Percentiles rank a stretch among this genome's conserved stretches.
phyloP scores from a whole-genome alignment of 495 filamentous ascomycete species.

The Xylaria curta region DNA sequence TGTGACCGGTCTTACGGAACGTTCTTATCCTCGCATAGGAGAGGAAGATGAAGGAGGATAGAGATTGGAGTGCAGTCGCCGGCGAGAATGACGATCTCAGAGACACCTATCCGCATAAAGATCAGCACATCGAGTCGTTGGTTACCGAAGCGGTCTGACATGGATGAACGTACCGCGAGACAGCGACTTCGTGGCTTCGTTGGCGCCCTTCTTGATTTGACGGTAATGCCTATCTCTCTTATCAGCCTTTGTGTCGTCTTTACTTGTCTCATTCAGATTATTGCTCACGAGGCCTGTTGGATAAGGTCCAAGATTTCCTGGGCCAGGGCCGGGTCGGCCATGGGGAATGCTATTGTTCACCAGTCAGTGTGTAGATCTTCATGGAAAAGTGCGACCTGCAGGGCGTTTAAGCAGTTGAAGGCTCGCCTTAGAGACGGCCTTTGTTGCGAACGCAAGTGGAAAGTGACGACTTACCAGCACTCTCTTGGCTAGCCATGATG shows the following conservation, averaged over 20 bases:
- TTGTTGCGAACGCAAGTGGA: background rate
- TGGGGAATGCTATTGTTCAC: conserved; percentile 74
- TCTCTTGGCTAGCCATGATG: conserved; percentile 60
- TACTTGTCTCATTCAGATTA: background rate
- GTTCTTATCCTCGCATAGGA: conserved; percentile 85
- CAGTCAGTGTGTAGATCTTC: background rate
- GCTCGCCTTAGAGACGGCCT: background rate
- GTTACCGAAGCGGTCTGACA: background rate
- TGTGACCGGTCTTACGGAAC: conserved; percentile 72
- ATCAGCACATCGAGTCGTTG: background rate
- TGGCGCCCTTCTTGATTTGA: conserved; percentile 87
- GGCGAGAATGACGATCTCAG: conserved; percentile 86
- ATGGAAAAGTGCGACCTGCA: background rate
- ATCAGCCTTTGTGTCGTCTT: conserved; percentile 23
- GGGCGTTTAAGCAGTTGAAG: background rate
- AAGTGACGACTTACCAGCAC: conserved; percentile 43
- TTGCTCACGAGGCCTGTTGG: conserved; percentile 72
- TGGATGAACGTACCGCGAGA: conserved; percentile 21
- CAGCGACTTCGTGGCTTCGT: conserved; percentile 53
- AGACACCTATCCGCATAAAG: conserved; percentile 62
- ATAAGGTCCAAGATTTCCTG: conserved; percentile 86
- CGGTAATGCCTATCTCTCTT: conserved; percentile 62
- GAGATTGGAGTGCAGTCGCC: conserved; percentile 86
- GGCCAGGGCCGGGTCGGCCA: conserved; percentile 80
- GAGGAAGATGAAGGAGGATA: conserved; percentile 90